Base-by-base conservation (phyloP, 371 early-diverging fungal species). In the Lichtheimia ramosa region DNA sequence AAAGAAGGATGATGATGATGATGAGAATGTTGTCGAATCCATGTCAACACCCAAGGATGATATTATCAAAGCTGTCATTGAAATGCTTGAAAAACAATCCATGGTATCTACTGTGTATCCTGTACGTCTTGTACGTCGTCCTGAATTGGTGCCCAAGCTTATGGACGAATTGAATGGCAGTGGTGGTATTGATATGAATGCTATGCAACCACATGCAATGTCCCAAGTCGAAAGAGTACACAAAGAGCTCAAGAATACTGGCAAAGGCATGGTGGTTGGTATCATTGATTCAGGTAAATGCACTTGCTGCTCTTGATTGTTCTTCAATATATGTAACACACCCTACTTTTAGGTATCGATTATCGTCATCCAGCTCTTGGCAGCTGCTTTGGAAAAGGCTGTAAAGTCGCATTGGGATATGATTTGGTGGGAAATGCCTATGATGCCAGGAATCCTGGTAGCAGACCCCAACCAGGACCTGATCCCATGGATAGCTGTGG, bases 251-350 rank as follows among this genome's bases (percentile, higher is more conserved):
- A 70, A 72, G 28, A 69, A 70, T 25, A 82, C 80, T 34, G 91
- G 90, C 56, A 79, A 74, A 18, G 89, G 89, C 8, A 69, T 90
- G 66, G 85, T 83, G 61, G 88, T 92, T 54, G 90, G 87, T 51
- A 70, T 92, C 46, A 73, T 91, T 43, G 92, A 90, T 59, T 73
- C 88, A 4, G 91, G 91, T 70, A 71, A 61, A 54, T 43, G n/a
- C 3, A 3, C 15, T 71, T 5, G 63, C 10, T 46, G 15, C 27
- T 2, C 1, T 8, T n/a, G n/a, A n/a, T 34, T 6, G 8, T 8
- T 34, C 10, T 34, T 10, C 34, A 6, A 10, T 8, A 34, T 34
- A 3, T 5, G 3, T 8, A 2, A 34, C 8, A 8, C 5, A n/a
- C 21, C 2, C 43, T 43, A 8, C 13, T 27, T 8, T 15, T 46